Evolutionary conservation across 306 rosid genomes (phyloP).

Genomic region (Leucaena leucocephala): DNA sequence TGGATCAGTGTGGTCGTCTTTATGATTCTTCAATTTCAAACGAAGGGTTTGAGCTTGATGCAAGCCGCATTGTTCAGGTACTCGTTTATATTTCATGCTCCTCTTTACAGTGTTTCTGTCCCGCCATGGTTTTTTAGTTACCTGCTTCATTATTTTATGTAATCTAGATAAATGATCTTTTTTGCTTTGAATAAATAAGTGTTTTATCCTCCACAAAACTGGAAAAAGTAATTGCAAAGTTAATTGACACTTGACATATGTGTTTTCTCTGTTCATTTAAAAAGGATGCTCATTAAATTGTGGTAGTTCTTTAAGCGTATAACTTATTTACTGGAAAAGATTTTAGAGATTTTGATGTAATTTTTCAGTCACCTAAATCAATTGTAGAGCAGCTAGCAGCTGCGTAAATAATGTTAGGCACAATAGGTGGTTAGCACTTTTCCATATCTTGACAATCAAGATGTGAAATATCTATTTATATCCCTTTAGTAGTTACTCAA

Average conservation of each 20-base stretch:
- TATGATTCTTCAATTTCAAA: constrained; percentile 80
- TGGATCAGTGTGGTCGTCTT: constrained; percentile 94
- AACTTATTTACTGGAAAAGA: background rate
- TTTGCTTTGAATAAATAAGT: background rate
- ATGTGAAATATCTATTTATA: too few species aligned
- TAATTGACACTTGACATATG: constrained; percentile 19
- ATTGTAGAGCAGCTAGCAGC: too few species aligned
- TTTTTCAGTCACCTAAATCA: too few species aligned
- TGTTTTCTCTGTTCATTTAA: constrained; percentile 6
- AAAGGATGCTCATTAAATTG: background rate
- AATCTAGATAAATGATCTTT: background rate
- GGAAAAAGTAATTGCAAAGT: constrained; percentile 13
- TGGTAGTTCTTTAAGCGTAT: constrained; percentile 8
- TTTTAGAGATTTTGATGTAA: constrained; percentile 22
- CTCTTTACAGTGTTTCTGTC: background rate
- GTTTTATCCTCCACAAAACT: background rate
- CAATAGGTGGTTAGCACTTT: too few species aligned
- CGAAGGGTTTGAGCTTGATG: constrained; percentile 92
- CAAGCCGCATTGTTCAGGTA: constrained; percentile 91
- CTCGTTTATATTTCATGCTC: background rate
- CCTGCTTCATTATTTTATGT: constrained; percentile 7
- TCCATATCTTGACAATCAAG: too few species aligned
- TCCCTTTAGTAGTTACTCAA: too few species aligned
- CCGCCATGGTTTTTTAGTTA: constrained; percentile 6
- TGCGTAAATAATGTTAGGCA: too few species aligned